Base-by-base conservation (phyloP, 2,329 filamentous ascomycete genomes). In the Pseudocercospora macadamiae region DNA sequence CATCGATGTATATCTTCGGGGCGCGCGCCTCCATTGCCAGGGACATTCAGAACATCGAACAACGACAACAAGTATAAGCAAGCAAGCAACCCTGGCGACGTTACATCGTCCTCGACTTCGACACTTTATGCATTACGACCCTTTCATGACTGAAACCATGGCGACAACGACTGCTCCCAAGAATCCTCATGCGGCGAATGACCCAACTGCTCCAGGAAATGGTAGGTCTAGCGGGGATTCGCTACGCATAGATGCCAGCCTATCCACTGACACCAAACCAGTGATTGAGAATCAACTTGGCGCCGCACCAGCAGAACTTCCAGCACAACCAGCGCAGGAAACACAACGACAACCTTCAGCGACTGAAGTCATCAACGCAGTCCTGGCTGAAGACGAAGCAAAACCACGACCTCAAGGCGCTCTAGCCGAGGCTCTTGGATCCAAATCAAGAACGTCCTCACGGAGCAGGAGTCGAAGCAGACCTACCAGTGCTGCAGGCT, bases 391-490 rank as follows among this genome's bases (percentile, higher is more conserved):
- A 21, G 55, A 58, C 8, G 55, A 42, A 26, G 51, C 25, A 21
- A 37, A 37, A 8, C 9, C 32, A 12, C 32, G 42, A 34, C 21
- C 14, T 2, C 10, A 12, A n/a, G 19, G 39, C 10, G 12, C 26
- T 28, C 3, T 14, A n/a, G 44, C 8, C n/a, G 25, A 30, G 10
- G 18, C 55, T 3, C 12, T 30, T 6, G 9, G 39, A 3, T 12
- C 34, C 9, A 45, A 51, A 2, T 57, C 55, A 23, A 18, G 55
- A 26, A 12, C 47, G 9, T 49, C 47, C 16, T 51, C 45, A 3
- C 8, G 48, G n/a, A 59, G 57, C n/a, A 19, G 57, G 7, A 59
- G 57, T 19, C 23, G 52, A 9, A 51, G 51, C 30, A 32, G 36
- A 21, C 51, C 51, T 9, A 34, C 30, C 12, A 55, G 44, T 39